phyloP scores from a whole-genome alignment of 176 grass and related monocot genomes.

The Aegilops longissima region DNA sequence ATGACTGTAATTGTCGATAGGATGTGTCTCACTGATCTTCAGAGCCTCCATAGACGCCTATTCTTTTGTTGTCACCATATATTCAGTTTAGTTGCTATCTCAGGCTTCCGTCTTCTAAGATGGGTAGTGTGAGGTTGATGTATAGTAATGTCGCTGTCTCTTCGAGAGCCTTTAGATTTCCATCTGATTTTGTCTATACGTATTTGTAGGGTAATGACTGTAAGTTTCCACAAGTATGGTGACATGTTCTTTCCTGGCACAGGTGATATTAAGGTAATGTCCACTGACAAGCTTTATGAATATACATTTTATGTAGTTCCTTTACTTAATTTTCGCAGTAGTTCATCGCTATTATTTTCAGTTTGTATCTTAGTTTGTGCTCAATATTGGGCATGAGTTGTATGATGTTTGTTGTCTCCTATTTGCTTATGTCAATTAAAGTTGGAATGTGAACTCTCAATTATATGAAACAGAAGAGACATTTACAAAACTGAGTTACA shows the following conservation, averaged over 20 bases:
- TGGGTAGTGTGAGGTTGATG: neutral
- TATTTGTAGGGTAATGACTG: slow-evolving; percentile 92
- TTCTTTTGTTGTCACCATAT: neutral
- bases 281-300: neutral
- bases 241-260: slow-evolving; percentile 97
- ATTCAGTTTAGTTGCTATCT: neutral
- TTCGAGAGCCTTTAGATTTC: slow-evolving; percentile 12
- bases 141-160: neutral
- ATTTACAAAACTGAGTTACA: neutral
- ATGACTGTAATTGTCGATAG: neutral
- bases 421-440: neutral
- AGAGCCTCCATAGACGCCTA: neutral
- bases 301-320: neutral
- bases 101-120: neutral
- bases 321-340: slow-evolving; percentile 7
- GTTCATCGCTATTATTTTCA: neutral
- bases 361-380: neutral
- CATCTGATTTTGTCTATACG: slow-evolving; percentile 2
- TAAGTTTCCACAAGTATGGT: slow-evolving; percentile 97
- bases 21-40: neutral
- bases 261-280: slow-evolving; percentile 86
- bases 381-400: neutral
- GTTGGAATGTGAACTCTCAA: neutral
- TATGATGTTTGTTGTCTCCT: neutral
- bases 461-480: neutral